Percentiles rank a stretch among this genome's conserved stretches.
These are phyloP conservation scores for Lentinula raphanica DNA, from an alignment of 768 basidiomycete species.

Conservation along the genomic window DNA sequence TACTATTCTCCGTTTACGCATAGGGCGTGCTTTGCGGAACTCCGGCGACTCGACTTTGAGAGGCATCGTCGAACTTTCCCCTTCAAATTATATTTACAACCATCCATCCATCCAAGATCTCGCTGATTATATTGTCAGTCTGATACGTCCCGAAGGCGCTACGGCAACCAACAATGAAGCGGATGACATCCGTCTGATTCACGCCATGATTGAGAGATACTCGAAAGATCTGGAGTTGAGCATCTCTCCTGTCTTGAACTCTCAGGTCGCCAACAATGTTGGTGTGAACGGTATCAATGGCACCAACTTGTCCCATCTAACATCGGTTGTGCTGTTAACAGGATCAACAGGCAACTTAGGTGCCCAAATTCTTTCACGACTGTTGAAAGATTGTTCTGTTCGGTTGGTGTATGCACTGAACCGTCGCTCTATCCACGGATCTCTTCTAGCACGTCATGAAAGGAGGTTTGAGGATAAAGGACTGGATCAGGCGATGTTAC, in stretches of 20 bases:
- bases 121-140: constrained; percentile 13
- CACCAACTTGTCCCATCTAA: neutral
- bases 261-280: neutral
- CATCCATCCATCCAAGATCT: constrained; percentile 23
- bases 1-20: constrained; percentile 27
- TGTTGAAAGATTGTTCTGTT: constrained; percentile 20
- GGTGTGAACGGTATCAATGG: neutral
- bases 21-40: constrained; percentile 28
- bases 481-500: constrained; percentile 21
- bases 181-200: constrained; percentile 21
- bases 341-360: constrained; percentile 39
- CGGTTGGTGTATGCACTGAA: constrained; percentile 10
- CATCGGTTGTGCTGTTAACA: constrained; percentile 28
- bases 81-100: constrained; percentile 19
- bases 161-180: neutral
- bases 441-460: constrained; percentile 14
- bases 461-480: constrained; percentile 25
- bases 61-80: constrained; percentile 12
- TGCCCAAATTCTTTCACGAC: constrained; percentile 25
- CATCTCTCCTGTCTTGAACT: neutral
- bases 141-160: constrained; percentile 2
- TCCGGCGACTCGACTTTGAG: constrained; percentile 9
- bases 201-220: constrained; percentile 38
- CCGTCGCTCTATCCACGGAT: constrained; percentile 7
- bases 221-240: neutral